Evolutionary conservation across 2,329 filamentous ascomycete genomes (phyloP), one percentile per base, ranked within the genome.

Genomic region (Gaeumannomyces tritici): DNA sequence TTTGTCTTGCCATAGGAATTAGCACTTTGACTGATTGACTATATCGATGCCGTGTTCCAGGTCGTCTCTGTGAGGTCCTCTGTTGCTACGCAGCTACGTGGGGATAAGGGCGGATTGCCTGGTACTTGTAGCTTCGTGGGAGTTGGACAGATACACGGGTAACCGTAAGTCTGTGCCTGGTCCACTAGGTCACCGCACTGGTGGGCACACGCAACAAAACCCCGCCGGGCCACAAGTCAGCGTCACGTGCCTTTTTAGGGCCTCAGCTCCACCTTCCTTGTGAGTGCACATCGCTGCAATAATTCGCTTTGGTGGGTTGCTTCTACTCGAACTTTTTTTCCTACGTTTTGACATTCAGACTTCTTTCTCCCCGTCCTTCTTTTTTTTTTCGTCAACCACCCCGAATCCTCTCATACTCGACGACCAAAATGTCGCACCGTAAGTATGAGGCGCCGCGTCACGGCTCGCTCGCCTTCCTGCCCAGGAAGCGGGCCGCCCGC

Each of bases 401-500:
- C n/a, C 55, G 24, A 51, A n/a, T 51, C 42, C 42, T 51, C 42
- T 51, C 42, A 51, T 51, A n/a, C 21, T 51, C 42, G 33, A 42
- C 59, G 26, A 51, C 35, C 59, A 55, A 68, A 67, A 75, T 77
- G 75, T 75, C 74, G 77, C 80, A 83, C 77, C 79, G 80, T 72
- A 83, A 84, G 80, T 84, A 78, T 75, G 81, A 96, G 87, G 93
- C 93, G 78, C 93, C 93, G 66, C 90, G 93, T 79, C 93, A 98
- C 84, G 95, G 93, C 78, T 93, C 90, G 77, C 84, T 98, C 79
- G 90, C 89, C 72, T 93, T 87, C 82, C 80, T 95, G 75, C 90
- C 90, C 70, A 83, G 90, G 77, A 97, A 97, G 91, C 89, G 93
- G 77, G 91, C 92, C 75, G 86, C 92, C 79, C 87, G 93, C 75